Evolutionary conservation across 257 asterid genomes (phyloP), one percentile per base, ranked within the genome.

Genomic region (Striga asiatica): DNA sequence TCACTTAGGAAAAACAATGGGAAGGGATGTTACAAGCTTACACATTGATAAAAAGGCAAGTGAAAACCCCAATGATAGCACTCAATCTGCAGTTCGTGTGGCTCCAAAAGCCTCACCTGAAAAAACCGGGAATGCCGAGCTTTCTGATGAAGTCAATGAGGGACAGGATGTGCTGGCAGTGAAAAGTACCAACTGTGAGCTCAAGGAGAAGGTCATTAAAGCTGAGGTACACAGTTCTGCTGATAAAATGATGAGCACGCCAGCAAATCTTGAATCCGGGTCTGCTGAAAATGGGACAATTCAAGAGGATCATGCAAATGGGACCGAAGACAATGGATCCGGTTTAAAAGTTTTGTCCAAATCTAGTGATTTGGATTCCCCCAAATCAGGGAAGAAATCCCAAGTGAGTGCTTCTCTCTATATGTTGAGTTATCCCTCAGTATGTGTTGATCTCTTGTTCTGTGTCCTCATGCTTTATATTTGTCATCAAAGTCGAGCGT

Each of bases 101-200:
- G n/a, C n/a, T n/a, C n/a, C n/a, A n/a, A n/a, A n/a, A n/a, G n/a
- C 61, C 55, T 48, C 21, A 20, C 67, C 66, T 0, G 74, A 67
- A 51, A 64, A 64, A 46, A 41, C 66, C 32, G 73, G n/a, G n/a
- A n/a, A n/a, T n/a, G n/a, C n/a, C n/a, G n/a, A n/a, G n/a, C n/a
- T n/a, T n/a, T n/a, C n/a, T n/a, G n/a, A n/a, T n/a, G n/a, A n/a
- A n/a, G n/a, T n/a, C n/a, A n/a, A 42, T 27, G 79, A 69, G 61
- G 74, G 74, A 65, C 79, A 72, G 63, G 91, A 76, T 34, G 84
- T 78, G 39, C 74, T 83, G 39, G 82, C 72, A 31, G 62, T 37
- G 43, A 37, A 12, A 37, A 37, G 17, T 17, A 37, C 16, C 43
- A 37, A 37, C 43, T 10, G 13, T 3, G 43, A 37, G 17, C 43